Base-by-base conservation (phyloP, 345 rosid genomes). In the Populus alba region DNA sequence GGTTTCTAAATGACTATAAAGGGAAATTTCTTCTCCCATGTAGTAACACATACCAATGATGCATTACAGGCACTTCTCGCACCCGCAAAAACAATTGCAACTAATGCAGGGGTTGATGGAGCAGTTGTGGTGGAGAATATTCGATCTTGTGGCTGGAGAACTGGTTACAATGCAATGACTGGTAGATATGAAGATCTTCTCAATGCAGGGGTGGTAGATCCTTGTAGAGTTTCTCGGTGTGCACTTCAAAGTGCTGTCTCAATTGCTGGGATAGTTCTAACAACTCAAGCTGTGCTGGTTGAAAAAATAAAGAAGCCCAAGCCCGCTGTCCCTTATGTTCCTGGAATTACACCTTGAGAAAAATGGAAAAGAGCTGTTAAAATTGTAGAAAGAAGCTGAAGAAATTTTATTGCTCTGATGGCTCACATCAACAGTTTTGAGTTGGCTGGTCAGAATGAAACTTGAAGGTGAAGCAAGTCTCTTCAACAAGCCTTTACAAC, bases 161-260 rank as follows among this genome's bases (percentile, higher is more conserved):
- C 27, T 27, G 27, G 27, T 27, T 27, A 27, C 27, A 27, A 27
- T 75, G 97, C 97, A 39, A 89, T 92, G 97, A 87, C 86, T 10
- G 91, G 88, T 43, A 83, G 63, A 68, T 92, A 86, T 35, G 97
- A 88, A 81, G 97, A 95, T 88, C 98, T 95, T 75, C 72, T 95
- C 17, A 55, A 79, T 37, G 90, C 87, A 3, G 95, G 97, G 75
- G 87, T 95, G 1, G 84, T 86, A 27, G 97, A 92, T 83, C 95
- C 97, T 71, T 90, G 97, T 71, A 85, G 86, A 78, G 97, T 95
- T 80, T 82, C 93, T 47, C 88, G 94, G 79, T 90, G 92, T 57
- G 97, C 97, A 1, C 89, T 95, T 70, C 91, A 92, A 71, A 91
- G 84, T 74, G 97, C 98, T 8, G 94, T 85, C 78, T 95, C 97